phyloP scores from a whole-genome alignment of 148 eudicot genomes.

The Camellia japonica region DNA sequence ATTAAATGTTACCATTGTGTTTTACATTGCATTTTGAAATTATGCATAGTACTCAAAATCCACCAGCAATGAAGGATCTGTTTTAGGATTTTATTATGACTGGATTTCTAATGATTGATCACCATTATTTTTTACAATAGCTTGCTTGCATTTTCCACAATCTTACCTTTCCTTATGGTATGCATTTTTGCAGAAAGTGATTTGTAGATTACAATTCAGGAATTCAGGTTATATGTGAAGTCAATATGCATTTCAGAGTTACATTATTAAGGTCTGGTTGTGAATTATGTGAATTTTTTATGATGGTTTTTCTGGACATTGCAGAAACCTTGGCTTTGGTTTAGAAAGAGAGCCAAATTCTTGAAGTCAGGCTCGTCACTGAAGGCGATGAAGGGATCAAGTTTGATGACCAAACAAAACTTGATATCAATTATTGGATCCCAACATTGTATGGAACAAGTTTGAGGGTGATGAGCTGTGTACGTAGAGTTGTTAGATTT shows the following conservation, averaged over 20 bases:
- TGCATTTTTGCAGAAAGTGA: neutral
- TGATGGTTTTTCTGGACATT: neutral
- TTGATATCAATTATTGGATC: neutral
- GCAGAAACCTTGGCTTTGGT: neutral
- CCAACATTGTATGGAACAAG: neutral
- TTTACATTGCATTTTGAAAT: neutral
- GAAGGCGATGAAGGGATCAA: neutral
- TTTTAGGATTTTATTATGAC: no score
- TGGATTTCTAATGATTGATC: neutral
- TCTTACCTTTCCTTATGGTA: neutral
- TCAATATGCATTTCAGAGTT: neutral
- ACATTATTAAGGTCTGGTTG: neutral
- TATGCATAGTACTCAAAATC: neutral
- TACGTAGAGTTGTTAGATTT: neutral
- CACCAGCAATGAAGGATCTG: neutral
- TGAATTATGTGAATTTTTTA: neutral
- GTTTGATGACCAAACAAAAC: neutral
- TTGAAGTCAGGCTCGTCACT: neutral
- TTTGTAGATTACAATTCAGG: neutral
- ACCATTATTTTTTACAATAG: neutral
- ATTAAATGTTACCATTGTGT: neutral
- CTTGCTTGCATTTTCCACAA: neutral
- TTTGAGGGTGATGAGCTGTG: neutral
- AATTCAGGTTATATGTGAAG: neutral
- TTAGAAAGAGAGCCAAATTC: neutral